Evolutionary conservation across 331 rosid genomes (phyloP), one percentile per base, ranked within the genome.

Genomic region (Quercus phellos): DNA sequence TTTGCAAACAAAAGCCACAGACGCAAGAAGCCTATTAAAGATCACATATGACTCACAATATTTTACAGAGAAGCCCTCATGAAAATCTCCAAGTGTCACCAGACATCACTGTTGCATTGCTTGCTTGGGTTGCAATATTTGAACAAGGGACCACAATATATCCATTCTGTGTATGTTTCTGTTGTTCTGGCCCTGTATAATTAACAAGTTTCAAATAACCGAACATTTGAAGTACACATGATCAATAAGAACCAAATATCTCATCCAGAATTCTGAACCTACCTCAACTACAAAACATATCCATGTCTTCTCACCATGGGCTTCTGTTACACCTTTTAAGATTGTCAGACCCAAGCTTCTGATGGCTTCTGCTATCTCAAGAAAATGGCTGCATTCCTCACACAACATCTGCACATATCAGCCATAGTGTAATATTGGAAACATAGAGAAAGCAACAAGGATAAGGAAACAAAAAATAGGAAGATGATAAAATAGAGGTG

Each of bases 61-160:
- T 72, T 73, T 68, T 79, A 80, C 86, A 77, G 79, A 84, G 53
- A 18, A 10, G 77, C 80, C 85, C 74, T 59, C 51, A 81, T 56
- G 34, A 32, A 63, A 70, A 63, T 74, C 74, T 77, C 78, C 78
- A 51, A 77, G 79, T n/a, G 46, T 55, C 55, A 80, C 73, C 67
- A 51, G 68, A 75, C 70, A 77, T 46, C 64, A 60, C 76, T 84
- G 82, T 80, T 77, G 76, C 67, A 75, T 46, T 38, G 87, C 74
- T 79, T 84, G 85, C 85, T 88, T 89, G 77, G 94, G 92, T 82
- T 94, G 98, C 85, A 94, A 80, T 85, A 92, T 83, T 74, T 94
- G 97, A 82, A 92, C 97, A 80, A 94, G 98, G n/a, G 98, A 89
- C 97, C 99, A 94, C 83, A 94, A 75, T 80, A 94, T 89, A 81